Evolutionary conservation across 352 stramenopile species (phyloP).

Genomic region (Paralagenidium karlingii): DNA sequence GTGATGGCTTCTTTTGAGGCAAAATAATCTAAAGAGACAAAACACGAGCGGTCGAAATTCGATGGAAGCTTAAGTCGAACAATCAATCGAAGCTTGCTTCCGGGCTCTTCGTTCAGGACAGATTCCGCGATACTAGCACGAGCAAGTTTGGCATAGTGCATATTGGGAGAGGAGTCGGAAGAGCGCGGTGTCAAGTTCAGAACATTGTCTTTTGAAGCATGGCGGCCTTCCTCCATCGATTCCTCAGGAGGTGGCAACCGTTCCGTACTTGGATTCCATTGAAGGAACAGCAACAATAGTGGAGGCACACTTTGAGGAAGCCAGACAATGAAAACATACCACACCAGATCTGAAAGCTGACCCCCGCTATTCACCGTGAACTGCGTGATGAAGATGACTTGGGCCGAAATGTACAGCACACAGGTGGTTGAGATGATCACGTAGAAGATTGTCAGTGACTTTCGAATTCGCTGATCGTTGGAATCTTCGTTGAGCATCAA

Average conservation of each 20-base stretch:
- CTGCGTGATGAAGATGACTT: constrained; percentile 82
- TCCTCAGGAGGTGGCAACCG: constrained; percentile 41
- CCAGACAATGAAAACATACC: constrained; percentile 84
- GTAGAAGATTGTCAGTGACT: constrained; percentile 83
- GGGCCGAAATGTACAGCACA: constrained; percentile 75
- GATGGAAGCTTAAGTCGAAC: constrained; percentile 72
- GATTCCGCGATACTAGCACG: constrained; percentile 66
- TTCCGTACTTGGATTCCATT: constrained; percentile 78
- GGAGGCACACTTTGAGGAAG: constrained; percentile 64
- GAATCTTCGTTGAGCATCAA: constrained; percentile 82
- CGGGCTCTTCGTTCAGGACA: constrained; percentile 63
- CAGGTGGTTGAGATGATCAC: constrained; percentile 78
- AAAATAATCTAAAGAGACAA: constrained; percentile 76
- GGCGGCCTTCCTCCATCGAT: constrained; percentile 28
- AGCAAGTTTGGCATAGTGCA: constrained; percentile 58
- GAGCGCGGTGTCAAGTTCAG: constrained; percentile 76
- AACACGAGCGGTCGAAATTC: constrained; percentile 62
- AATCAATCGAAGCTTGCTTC: constrained; percentile 70
- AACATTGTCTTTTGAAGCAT: constrained; percentile 70
- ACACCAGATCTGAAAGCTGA: constrained; percentile 69
- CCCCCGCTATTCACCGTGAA: constrained; percentile 51
- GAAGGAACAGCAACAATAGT: constrained; percentile 70
- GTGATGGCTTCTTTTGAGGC: constrained; percentile 56
- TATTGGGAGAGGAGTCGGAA: constrained; percentile 61
- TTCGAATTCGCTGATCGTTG: constrained; percentile 65